A percentile compares a stretch with the other conserved stretches of the same genome.
Evolutionary conservation across 345 rosid genomes (phyloP).

Genomic region (Psidium friedrichsthalianum): DNA sequence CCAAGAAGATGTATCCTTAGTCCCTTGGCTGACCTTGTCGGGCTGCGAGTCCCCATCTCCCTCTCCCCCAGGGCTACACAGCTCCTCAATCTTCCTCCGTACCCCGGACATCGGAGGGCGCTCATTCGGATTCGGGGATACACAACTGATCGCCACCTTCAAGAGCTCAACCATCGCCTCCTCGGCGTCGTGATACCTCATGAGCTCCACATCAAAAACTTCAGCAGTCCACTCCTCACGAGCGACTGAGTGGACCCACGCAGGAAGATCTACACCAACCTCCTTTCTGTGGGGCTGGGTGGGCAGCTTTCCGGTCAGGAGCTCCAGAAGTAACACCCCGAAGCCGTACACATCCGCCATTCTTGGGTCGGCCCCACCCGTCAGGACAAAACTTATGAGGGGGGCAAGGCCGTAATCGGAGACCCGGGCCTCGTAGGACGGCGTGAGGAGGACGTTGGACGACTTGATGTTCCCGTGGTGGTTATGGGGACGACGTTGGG

Average conservation of each 20-base stretch:
- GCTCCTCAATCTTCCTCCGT: background rate
- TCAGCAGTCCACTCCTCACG: slow-evolving; percentile 46
- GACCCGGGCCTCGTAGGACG: slow-evolving; percentile 41
- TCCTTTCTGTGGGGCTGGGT: slow-evolving; percentile 58
- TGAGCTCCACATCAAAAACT: background rate
- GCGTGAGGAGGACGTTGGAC: slow-evolving; percentile 62
- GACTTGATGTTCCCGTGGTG: slow-evolving; percentile 79
- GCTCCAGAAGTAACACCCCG: slow-evolving; percentile 70
- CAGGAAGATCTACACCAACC: slow-evolving; percentile 61
- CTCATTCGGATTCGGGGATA: background rate
- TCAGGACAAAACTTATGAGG: slow-evolving; percentile 58
- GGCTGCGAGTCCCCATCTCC: too few species aligned
- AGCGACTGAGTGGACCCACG: slow-evolving; percentile 97
- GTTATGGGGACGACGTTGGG: background rate
- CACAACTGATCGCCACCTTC: background rate
- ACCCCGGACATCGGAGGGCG: background rate
- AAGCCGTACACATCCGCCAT: slow-evolving; percentile 71
- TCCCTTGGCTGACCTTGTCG: too few species aligned
- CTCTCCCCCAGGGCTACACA: background rate
- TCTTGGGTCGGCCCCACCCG: slow-evolving; percentile 26
- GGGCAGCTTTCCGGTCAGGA: slow-evolving; percentile 75
- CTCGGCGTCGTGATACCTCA: too few species aligned
- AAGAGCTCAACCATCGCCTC: background rate
- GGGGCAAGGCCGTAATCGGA: slow-evolving; percentile 64
- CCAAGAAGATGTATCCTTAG: too few species aligned